A percentile compares a stretch with the other conserved stretches of the same genome.
phyloP scores from a whole-genome alignment of 768 basidiomycete species.

The Suillus americanus region DNA sequence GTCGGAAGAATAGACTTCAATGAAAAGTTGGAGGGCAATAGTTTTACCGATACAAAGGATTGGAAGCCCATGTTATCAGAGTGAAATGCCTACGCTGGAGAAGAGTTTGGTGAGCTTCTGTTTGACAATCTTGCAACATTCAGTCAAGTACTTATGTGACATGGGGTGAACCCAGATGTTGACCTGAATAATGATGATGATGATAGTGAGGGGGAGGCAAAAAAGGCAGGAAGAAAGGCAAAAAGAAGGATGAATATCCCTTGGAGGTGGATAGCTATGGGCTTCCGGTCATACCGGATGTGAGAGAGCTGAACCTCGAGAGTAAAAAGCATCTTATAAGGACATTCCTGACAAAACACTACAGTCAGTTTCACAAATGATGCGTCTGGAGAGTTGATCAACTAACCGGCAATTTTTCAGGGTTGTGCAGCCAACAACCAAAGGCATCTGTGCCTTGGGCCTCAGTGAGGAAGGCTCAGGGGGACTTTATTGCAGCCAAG shows the following conservation, averaged over 20 bases:
- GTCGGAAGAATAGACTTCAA: background rate
- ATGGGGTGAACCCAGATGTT: background rate
- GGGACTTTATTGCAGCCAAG: background rate
- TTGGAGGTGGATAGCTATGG: constrained; percentile 1
- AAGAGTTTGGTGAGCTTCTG: background rate
- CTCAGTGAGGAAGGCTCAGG: background rate
- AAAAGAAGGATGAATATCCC: background rate
- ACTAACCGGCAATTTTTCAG: background rate
- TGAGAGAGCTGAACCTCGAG: background rate
- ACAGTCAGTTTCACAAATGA: background rate
- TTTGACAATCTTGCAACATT: background rate
- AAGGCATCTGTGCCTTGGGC: background rate
- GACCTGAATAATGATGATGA: background rate
- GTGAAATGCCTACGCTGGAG: background rate
- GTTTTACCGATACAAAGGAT: background rate
- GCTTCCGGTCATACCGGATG: background rate
- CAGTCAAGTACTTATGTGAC: background rate
- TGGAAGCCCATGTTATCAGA: constrained; percentile 1
- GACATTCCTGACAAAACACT: background rate
- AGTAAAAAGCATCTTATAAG: background rate
- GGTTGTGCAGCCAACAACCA: background rate
- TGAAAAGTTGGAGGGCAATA: background rate
- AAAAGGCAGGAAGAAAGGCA: background rate
- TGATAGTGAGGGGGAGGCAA: background rate
- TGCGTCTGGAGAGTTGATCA: background rate